phyloP scores from a whole-genome alignment of 179 eudicot species.

The Corrigiola litoralis region DNA sequence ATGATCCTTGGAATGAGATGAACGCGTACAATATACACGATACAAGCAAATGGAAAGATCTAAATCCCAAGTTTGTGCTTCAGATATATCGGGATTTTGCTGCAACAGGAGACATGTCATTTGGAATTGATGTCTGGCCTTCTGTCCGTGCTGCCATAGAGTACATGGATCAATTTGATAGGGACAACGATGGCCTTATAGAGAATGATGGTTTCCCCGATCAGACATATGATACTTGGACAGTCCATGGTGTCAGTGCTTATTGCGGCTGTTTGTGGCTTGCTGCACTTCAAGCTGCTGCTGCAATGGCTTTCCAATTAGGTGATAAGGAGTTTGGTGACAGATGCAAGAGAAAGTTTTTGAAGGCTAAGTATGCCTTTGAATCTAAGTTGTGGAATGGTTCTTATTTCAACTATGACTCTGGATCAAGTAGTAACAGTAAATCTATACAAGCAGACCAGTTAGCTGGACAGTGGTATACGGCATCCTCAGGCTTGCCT shows the following conservation, averaged over 20 bases:
- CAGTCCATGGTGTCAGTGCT: conserved; percentile 94
- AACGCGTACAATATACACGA: conserved; percentile 96
- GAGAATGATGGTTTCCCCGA: conserved; percentile 98
- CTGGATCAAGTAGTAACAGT: conserved; percentile 92
- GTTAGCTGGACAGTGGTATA: conserved; percentile 95
- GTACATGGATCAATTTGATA: conserved; percentile 93
- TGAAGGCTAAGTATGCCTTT: conserved; percentile 59
- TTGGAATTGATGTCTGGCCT: conserved; percentile 96
- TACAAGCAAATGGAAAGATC: conserved; percentile 96
- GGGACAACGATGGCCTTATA: conserved; percentile 76
- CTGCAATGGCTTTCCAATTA: conserved; percentile 84
- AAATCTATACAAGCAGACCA: conserved; percentile 96
- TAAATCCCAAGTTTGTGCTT: conserved; percentile 94
- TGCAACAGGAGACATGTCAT: conserved; percentile 85
- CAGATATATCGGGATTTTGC: conserved; percentile 90
- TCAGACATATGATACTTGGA: conserved; percentile 98
- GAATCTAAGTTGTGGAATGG: conserved; percentile 91
- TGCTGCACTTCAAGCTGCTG: conserved; percentile 90
- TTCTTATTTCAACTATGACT: conserved; percentile 91
- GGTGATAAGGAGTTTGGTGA: conserved; percentile 79
- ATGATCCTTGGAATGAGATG: conserved; percentile 99
- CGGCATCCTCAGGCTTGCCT: conserved; percentile 88
- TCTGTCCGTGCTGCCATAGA: conserved; percentile 93
- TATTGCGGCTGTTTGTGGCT: conserved; percentile 96
- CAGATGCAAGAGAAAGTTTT: conserved; percentile 59